These are phyloP conservation scores for Pichia terricola DNA, from an alignment of 1,139 yeast genomes.

Conservation along the genomic window DNA sequence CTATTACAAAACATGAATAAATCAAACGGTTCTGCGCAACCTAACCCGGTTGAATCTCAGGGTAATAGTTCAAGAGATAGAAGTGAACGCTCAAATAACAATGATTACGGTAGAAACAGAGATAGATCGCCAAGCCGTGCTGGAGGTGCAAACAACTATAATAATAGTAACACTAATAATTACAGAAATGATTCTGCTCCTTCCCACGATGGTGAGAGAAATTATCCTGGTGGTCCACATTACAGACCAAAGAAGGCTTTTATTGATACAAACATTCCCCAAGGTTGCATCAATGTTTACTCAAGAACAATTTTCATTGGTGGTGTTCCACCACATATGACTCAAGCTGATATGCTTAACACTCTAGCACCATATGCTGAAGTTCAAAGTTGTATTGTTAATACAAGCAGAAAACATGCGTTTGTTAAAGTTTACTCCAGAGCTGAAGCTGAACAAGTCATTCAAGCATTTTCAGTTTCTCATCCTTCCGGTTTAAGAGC, in stretches of 20 bases:
- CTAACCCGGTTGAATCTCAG: not conserved
- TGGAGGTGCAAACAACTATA: too few species aligned
- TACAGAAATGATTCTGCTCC: constrained; percentile 9
- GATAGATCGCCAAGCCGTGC: constrained; percentile 45
- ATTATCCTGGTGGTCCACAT: constrained; percentile 62
- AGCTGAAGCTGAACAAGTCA: constrained; percentile 79
- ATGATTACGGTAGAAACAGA: constrained; percentile 30
- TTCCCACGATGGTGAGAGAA: constrained; percentile 46
- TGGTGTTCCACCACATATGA: constrained; percentile 81
- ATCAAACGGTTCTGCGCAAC: constrained; percentile 8
- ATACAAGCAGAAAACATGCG: constrained; percentile 87
- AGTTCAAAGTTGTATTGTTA: constrained; percentile 82
- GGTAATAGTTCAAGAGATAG: constrained; percentile 17
- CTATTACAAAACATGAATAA: constrained; percentile 31
- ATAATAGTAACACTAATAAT: constrained; percentile 5
- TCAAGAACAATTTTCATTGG: constrained; percentile 91
- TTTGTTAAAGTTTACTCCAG: constrained; percentile 96
- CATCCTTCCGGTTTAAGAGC: constrained; percentile 54
- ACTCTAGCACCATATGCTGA: constrained; percentile 84
- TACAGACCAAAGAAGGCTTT: constrained; percentile 64
- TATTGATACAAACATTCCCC: constrained; percentile 63
- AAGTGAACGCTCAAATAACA: constrained; percentile 17
- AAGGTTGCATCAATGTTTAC: constrained; percentile 71
- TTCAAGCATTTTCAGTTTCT: constrained; percentile 29
- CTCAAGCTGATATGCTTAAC: constrained; percentile 57